A percentile compares a stretch with the other conserved stretches of the same genome.
Conservation (phyloP, 78 protist genomes). For the Dictyostelium discoideum region DNA sequence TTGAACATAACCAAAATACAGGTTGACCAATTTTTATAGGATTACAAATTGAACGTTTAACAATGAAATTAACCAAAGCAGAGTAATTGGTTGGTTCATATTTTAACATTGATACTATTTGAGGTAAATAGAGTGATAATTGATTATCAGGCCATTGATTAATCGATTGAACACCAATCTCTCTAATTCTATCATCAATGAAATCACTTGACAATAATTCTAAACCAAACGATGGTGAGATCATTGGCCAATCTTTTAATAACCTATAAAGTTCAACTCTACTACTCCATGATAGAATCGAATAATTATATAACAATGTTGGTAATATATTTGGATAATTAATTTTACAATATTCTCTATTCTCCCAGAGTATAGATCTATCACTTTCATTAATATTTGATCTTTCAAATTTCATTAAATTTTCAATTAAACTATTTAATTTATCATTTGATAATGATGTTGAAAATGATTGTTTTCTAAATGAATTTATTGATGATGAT, state of each 20-base stretch:
- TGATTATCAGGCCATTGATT: slow-evolving; percentile 56
- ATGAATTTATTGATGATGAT: not conserved
- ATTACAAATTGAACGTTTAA: slow-evolving; percentile 60
- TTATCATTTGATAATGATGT: slow-evolving; percentile 15
- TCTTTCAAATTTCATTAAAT: not conserved
- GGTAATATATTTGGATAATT: slow-evolving; percentile 61
- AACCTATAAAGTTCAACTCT: not conserved
- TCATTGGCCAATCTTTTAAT: slow-evolving; percentile 36
- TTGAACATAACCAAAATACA: slow-evolving; percentile 70
- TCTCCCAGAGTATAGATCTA: slow-evolving; percentile 25
- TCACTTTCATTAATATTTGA: not conserved
- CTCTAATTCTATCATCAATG: slow-evolving; percentile 36
- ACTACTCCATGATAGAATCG: not conserved
- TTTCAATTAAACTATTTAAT: slow-evolving; percentile 1
- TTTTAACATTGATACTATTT: slow-evolving; percentile 40
- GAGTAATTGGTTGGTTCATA: slow-evolving; percentile 36
- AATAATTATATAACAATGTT: not conserved
- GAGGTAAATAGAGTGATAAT: slow-evolving; percentile 49
- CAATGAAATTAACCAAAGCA: slow-evolving; percentile 21
- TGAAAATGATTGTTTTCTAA: slow-evolving; percentile 1
- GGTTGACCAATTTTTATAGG: slow-evolving; percentile 68
- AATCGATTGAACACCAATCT: slow-evolving; percentile 55
- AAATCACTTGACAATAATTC: slow-evolving; percentile 47
- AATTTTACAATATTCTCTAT: slow-evolving; percentile 12
- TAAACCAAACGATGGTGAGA: slow-evolving; percentile 29